Conservation (phyloP, 176 grass and related monocot genomes). For the Stipa capillata region DNA sequence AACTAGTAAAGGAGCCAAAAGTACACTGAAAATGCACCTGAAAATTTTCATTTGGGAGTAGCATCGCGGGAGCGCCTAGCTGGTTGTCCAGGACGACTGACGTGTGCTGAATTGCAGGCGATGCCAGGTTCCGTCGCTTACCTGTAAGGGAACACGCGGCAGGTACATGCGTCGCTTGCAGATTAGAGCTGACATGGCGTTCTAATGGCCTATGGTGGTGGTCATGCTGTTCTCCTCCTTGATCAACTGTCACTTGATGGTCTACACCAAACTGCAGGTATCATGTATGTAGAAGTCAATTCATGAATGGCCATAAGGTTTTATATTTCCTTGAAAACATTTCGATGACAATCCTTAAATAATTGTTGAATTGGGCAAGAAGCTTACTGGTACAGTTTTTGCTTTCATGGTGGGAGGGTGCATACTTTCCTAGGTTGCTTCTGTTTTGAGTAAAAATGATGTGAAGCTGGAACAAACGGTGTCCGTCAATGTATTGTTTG, state of each 20-base stretch:
- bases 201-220: background rate
- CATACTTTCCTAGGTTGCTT: too few species aligned
- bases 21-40: slow-evolving; percentile 26
- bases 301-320: background rate
- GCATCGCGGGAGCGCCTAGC: slow-evolving; percentile 14
- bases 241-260: slow-evolving; percentile 22
- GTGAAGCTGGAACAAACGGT: too few species aligned
- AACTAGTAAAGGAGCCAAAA: background rate
- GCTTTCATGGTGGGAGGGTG: too few species aligned
- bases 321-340: background rate
- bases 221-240: slow-evolving; percentile 12
- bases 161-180: background rate
- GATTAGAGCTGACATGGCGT: background rate
- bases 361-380: background rate
- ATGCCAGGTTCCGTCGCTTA: background rate
- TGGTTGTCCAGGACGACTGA: slow-evolving; percentile 32
- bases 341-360: background rate
- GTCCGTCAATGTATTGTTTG: background rate
- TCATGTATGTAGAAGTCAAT: background rate
- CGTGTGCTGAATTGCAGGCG: slow-evolving; percentile 7
- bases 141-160: slow-evolving; percentile 8
- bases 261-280: slow-evolving; percentile 27
- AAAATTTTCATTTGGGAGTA: slow-evolving; percentile 31
- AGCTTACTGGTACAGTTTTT: background rate
- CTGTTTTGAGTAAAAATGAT: too few species aligned